Percentiles rank a stretch among this genome's conserved stretches.
Evolutionary conservation across 805 yeast species (phyloP).

Genomic region (Starmerella powellii): DNA sequence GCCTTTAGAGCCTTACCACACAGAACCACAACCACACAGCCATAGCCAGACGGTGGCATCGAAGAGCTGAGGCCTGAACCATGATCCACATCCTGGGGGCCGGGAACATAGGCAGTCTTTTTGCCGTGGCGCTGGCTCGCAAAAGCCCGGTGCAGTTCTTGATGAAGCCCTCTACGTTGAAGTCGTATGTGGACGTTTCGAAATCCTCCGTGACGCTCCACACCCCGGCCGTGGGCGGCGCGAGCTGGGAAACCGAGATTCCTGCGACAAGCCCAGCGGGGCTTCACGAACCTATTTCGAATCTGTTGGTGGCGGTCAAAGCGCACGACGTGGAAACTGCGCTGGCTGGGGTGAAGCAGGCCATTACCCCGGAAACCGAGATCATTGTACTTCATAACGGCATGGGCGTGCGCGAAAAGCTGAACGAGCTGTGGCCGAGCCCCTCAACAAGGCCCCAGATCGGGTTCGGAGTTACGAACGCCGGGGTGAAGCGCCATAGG

Average conservation of each 20-base stretch:
- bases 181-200: conserved; percentile 30
- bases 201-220: conserved; percentile 7
- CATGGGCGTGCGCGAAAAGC: conserved; percentile 52
- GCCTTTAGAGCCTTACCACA: no score
- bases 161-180: conserved; percentile 34
- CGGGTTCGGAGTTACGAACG: conserved; percentile 67
- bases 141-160: conserved; percentile 33
- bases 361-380: conserved; percentile 40
- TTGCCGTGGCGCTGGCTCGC: conserved; percentile 37
- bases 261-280: conserved; percentile 16
- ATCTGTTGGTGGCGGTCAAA: conserved; percentile 67
- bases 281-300: conserved; percentile 32
- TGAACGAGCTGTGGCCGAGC: conserved; percentile 45
- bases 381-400: conserved; percentile 75
- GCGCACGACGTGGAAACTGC: conserved; percentile 63
- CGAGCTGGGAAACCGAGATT: conserved; percentile 22
- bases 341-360: conserved; percentile 40
- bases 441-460: conserved; percentile 40
- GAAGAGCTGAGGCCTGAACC: neutral
- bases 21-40: no score
- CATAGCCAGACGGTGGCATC: neutral
- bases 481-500: conserved; percentile 55
- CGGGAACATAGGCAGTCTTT: conserved; percentile 41
- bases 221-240: conserved; percentile 31
- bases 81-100: conserved; percentile 37